Evolutionary conservation across 2,329 filamentous ascomycete genomes (phyloP), one percentile per base, ranked within the genome.

Genomic region (Trichoderma sp.): DNA sequence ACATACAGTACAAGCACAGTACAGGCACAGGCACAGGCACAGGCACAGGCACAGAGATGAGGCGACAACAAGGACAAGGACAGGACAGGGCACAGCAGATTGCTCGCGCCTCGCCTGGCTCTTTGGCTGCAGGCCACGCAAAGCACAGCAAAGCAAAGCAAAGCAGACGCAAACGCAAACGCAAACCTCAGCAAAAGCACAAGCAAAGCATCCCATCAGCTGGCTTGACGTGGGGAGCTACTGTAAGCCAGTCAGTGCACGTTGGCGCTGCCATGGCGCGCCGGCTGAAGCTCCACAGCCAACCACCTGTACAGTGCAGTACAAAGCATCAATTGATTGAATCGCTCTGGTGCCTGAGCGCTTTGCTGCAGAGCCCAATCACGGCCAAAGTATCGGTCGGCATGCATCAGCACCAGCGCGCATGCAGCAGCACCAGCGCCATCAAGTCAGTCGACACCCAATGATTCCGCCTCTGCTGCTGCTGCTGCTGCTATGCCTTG

Each of bases 351-450:
- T 56, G 61, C 61, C 61, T 56, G 50, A 45, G 61, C 61, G 61
- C 61, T 64, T 64, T 56, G 48, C 37, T 56, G 61, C 61, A 64
- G 61, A 56, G 61, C 61, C 61, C 25, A 56, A 64, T 42, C 50
- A 54, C 50, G 17, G 50, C 50, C 25, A 64, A 56, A 53, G 50
- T 54, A 54, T n/a, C n/a, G n/a, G n/a, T n/a, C n/a, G n/a, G n/a
- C 29, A 17, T 37, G 59, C 48, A 64, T 35, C 27, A 34, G 22
- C 34, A 37, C 25, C 39, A 42, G 12, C 17, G 22, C 35, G 12
- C 32, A 27, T 52, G 6, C 42, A 39, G n/a, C 13, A 32, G 29
- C n/a, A 19, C n/a, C 39, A 45, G n/a, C n/a, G n/a, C n/a, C n/a
- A n/a, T n/a, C n/a, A n/a, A n/a, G n/a, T 45, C 39, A 45, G 39